These are phyloP conservation scores for Nicotiana attenuata DNA, from an alignment of 257 asterid genomes.

Conservation along the genomic window DNA sequence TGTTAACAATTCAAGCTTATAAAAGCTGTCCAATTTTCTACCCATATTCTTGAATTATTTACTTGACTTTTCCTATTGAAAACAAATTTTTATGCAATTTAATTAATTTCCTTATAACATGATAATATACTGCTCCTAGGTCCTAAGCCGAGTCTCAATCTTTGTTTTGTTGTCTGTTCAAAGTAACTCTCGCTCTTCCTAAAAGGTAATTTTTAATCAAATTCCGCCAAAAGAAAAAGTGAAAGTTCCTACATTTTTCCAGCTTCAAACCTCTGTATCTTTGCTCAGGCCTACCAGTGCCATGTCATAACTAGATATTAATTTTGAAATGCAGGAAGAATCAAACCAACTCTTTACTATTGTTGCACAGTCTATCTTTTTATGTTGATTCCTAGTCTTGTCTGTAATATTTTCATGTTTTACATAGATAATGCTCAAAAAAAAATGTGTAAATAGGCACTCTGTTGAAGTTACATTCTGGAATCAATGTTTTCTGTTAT, in stretches of 20 bases:
- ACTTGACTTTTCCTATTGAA: background rate
- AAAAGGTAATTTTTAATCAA: background rate
- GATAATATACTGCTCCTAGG: background rate
- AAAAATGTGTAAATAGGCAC: background rate
- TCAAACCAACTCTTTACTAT: background rate
- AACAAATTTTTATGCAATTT: background rate
- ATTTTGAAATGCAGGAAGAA: background rate
- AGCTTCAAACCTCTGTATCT: background rate
- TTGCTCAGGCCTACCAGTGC: constrained; percentile 2
- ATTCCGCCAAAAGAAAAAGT: background rate
- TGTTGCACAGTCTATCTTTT: background rate
- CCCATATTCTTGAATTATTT: background rate
- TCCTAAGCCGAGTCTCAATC: background rate
- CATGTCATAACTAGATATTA: background rate
- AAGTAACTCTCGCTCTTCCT: background rate
- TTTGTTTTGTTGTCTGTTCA: background rate
- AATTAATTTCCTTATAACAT: background rate
- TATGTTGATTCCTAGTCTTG: background rate
- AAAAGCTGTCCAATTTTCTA: background rate
- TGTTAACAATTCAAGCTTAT: background rate
- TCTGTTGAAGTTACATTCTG: background rate
- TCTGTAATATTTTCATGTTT: background rate
- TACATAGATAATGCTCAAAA: background rate
- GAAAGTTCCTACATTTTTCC: background rate
- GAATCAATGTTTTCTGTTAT: background rate